Percentiles rank a stretch among this genome's conserved stretches.
These are phyloP conservation scores for Nymphaea thermarum DNA, from an alignment of 164 flowering plant genomes.

Conservation along the genomic window DNA sequence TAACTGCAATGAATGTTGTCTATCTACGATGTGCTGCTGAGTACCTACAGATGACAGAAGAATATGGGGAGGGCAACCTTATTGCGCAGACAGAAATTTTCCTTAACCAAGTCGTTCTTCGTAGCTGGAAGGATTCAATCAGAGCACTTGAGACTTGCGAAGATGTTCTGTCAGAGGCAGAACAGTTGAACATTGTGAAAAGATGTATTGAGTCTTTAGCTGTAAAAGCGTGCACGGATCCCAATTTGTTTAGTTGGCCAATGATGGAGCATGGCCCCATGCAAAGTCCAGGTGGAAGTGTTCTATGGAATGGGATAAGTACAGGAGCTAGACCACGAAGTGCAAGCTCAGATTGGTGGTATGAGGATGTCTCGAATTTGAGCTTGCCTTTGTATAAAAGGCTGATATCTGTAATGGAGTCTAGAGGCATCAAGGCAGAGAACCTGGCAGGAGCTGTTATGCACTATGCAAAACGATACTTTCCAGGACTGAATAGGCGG, in stretches of 20 bases:
- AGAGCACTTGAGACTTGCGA: slow-evolving; percentile 76
- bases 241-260: slow-evolving; percentile 87
- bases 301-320: slow-evolving; percentile 93
- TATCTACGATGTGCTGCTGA: slow-evolving; percentile 79
- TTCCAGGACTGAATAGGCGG: slow-evolving; percentile 73
- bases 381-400: slow-evolving; percentile 66
- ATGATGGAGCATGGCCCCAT: slow-evolving; percentile 64
- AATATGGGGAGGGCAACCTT: slow-evolving; percentile 77
- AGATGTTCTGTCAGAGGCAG: slow-evolving; percentile 66
- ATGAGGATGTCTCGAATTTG: slow-evolving; percentile 66
- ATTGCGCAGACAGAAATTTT: slow-evolving; percentile 64
- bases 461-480: slow-evolving; percentile 56
- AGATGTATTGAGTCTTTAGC: slow-evolving; percentile 77
- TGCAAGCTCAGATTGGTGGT: slow-evolving; percentile 88
- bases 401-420: slow-evolving; percentile 63
- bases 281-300: slow-evolving; percentile 94
- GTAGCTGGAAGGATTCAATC: slow-evolving; percentile 78
- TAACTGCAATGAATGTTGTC: slow-evolving; percentile 80
- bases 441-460: slow-evolving; percentile 64
- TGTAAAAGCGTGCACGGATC: slow-evolving; percentile 66
- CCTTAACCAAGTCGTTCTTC: slow-evolving; percentile 66
- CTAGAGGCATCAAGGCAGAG: slow-evolving; percentile 64
- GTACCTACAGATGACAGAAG: slow-evolving; percentile 85
- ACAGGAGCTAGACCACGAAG: slow-evolving; percentile 77
- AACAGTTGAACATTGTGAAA: slow-evolving; percentile 50